A percentile compares a stretch with the other conserved stretches of the same genome.
phyloP scores from a whole-genome alignment of 2,329 filamentous ascomycete species.

The Elsinoe perseae region DNA sequence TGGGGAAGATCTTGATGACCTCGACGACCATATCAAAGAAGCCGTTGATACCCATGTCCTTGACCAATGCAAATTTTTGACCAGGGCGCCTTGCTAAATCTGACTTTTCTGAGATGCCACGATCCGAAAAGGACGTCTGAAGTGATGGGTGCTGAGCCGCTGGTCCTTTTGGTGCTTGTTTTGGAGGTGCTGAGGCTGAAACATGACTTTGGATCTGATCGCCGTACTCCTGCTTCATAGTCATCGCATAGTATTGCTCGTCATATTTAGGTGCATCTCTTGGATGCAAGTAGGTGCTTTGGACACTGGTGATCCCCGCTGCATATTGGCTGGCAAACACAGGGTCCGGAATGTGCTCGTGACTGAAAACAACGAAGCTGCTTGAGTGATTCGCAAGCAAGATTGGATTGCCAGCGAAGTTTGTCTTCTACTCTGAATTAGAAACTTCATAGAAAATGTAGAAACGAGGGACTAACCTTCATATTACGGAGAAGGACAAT shows the following conservation, averaged over 20 bases:
- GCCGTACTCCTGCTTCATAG: slow-evolving; percentile 5
- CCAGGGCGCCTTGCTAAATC: slow-evolving; percentile 23
- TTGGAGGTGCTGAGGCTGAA: background rate
- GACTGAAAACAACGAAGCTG: background rate
- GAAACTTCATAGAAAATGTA: background rate
- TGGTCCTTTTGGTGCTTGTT: slow-evolving; percentile 15
- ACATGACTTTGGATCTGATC: background rate
- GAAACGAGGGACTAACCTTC: slow-evolving; percentile 21
- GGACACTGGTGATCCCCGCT: slow-evolving; percentile 4
- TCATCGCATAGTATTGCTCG: slow-evolving; percentile 22
- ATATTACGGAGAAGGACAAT: slow-evolving; percentile 52
- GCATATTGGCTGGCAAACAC: background rate
- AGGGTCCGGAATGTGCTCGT: slow-evolving; percentile 6
- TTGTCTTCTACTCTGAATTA: background rate
- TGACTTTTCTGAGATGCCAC: background rate
- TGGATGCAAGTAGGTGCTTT: slow-evolving; percentile 3
- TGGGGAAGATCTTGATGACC: slow-evolving; percentile 52
- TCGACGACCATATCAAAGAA: slow-evolving; percentile 67
- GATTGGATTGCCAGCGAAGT: background rate
- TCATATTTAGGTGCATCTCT: slow-evolving; percentile 8
- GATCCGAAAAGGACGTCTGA: background rate
- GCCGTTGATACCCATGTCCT: slow-evolving; percentile 48
- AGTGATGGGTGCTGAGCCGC: slow-evolving; percentile 11
- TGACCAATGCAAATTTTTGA: slow-evolving; percentile 57
- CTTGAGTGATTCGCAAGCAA: background rate